These are phyloP conservation scores for Amanita pallidorosea DNA, from an alignment of 768 basidiomycete genomes.

Conservation along the genomic window DNA sequence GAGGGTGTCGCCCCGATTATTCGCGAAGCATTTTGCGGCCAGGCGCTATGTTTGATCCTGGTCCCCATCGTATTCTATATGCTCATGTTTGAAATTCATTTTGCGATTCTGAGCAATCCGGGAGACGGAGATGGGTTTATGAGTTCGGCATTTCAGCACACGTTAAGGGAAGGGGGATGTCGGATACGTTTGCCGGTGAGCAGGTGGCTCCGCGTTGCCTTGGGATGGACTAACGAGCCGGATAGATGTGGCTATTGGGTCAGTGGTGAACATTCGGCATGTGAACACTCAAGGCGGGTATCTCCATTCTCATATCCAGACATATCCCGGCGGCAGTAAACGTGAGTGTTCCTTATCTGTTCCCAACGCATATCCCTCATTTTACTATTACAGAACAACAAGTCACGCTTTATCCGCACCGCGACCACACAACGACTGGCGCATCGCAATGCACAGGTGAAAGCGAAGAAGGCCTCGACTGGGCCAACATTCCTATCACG, in stretches of 20 bases:
- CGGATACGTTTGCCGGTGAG: conserved; percentile 83
- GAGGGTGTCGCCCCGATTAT: conserved; percentile 63
- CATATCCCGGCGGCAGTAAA: conserved; percentile 82
- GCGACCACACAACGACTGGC: conserved; percentile 93
- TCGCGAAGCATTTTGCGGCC: conserved; percentile 78
- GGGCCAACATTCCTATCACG: conserved; percentile 39
- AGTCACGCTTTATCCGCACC: conserved; percentile 96
- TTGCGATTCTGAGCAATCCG: conserved; percentile 75
- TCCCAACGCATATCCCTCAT: not conserved
- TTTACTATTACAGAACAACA: conserved; percentile 69
- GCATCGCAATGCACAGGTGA: conserved; percentile 59
- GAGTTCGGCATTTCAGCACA: conserved; percentile 98
- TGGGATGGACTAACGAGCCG: not conserved
- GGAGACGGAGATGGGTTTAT: conserved; percentile 99
- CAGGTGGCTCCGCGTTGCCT: not conserved
- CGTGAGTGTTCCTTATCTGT: conserved; percentile 34
- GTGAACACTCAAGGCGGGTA: conserved; percentile 99
- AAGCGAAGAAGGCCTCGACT: conserved; percentile 28
- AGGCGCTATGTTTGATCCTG: conserved; percentile 84
- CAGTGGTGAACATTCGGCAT: conserved; percentile 75
- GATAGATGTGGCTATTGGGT: conserved; percentile 78
- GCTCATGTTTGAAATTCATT: conserved; percentile 94
- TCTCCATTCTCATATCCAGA: conserved; percentile 87
- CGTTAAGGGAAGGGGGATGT: conserved; percentile 80
- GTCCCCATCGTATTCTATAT: conserved; percentile 88